Evolutionary conservation across 139 green algal genomes (phyloP).

Genomic region (Marvania coccoides): DNA sequence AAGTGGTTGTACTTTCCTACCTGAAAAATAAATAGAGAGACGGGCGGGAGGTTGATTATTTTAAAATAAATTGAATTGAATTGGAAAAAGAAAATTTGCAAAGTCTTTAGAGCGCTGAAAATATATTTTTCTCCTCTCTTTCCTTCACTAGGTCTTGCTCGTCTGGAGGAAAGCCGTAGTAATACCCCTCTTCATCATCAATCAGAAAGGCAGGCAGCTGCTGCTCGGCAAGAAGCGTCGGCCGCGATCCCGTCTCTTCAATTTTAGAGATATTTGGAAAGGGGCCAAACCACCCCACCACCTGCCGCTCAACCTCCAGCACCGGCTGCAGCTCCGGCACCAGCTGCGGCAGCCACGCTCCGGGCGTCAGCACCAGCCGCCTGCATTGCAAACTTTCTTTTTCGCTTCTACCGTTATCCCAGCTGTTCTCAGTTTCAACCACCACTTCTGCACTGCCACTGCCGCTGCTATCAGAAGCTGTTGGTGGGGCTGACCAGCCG

Average conservation of each 20-base stretch:
- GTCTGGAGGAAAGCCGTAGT: conserved; percentile 57
- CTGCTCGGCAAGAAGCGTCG: neutral
- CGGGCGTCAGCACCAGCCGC: conserved; percentile 47
- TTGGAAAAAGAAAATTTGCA: too few relatives aligned
- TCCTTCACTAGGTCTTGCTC: conserved; percentile 26
- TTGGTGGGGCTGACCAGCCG: conserved; percentile 15
- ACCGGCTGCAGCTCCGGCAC: conserved; percentile 47
- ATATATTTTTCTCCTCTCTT: too few relatives aligned
- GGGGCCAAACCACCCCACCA: conserved; percentile 51
- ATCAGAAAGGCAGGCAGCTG: conserved; percentile 53
- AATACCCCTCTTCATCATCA: conserved; percentile 26
- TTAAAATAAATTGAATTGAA: too few relatives aligned
- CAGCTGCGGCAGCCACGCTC: conserved; percentile 57
- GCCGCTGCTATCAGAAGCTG: neutral
- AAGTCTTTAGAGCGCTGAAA: too few relatives aligned
- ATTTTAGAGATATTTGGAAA: neutral
- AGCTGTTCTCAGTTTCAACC: neutral
- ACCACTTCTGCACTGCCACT: neutral
- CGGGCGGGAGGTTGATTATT: too few relatives aligned
- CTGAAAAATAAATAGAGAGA: too few relatives aligned
- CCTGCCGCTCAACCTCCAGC: conserved; percentile 32
- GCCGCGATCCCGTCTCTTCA: neutral
- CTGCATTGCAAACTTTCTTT: conserved; percentile 19
- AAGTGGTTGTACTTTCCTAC: conserved; percentile 27
- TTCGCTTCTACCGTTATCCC: too few relatives aligned